Percentiles rank a stretch among this genome's conserved stretches.
phyloP scores from a whole-genome alignment of 164 flowering plant genomes.

The Stephania cephalantha region DNA sequence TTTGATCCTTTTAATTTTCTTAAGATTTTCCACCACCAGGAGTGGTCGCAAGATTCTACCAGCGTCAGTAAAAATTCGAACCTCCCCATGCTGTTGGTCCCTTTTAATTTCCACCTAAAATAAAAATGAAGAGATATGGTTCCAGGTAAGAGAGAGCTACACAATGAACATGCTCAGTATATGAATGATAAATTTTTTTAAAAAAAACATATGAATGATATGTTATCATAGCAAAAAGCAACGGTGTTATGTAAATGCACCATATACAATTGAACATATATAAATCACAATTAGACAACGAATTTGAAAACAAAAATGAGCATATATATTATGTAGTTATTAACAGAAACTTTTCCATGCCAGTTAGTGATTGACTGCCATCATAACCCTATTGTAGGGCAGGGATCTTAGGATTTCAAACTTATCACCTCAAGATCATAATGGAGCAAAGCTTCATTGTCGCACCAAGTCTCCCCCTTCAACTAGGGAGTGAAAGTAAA shows the following conservation, averaged over 20 bases:
- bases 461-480: neutral
- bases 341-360: no score
- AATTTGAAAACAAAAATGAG: no score
- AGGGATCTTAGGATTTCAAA: neutral
- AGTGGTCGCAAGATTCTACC: slow-evolving; percentile 92
- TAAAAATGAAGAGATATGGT: neutral
- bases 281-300: no score
- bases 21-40: slow-evolving; percentile 59
- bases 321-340: no score
- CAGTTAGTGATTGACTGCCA: neutral
- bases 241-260: no score
- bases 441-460: neutral
- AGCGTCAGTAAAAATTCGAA: slow-evolving; percentile 74
- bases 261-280: no score
- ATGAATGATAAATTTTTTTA: neutral
- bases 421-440: neutral
- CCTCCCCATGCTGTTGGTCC: slow-evolving; percentile 62
- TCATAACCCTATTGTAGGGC: neutral
- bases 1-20: slow-evolving; percentile 45
- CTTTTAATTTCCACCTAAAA: slow-evolving; percentile 77
- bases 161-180: neutral
- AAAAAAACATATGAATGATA: no score
- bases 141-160: neutral
- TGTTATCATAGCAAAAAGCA: no score
- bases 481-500: neutral